Base-by-base conservation (phyloP, 2,329 filamentous ascomycete species). In the Arthrobotrys iridis region DNA sequence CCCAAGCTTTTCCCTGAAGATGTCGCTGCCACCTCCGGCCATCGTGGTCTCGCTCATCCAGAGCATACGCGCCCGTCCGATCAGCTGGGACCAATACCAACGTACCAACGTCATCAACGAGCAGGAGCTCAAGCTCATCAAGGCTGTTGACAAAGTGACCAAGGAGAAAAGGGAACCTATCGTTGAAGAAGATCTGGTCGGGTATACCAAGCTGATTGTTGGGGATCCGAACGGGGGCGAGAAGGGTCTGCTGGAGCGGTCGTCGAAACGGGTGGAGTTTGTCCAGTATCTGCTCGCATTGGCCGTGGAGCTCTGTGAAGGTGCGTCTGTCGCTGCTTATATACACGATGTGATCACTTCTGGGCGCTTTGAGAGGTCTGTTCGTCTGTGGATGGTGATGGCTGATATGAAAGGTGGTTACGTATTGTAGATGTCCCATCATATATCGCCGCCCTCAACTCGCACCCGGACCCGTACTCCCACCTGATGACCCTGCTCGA, bases 1-100 rank as follows among this genome's bases (percentile, higher is more conserved):
- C 10, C 58, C n/a, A 15, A 5, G 18, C 7, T n/a, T 30, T 8
- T n/a, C n/a, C n/a, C n/a, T 18, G 30, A 40, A 22, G 30, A 76
- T 71, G 72, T 70, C 72, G 20, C 59, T 76, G 1, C 65, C 72
- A 22, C 72, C 65, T 2, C 72, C 72, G 10, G 50, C 72, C 15
- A 52, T 66, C 65, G 59, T 76, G 24, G 50, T 65, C 41, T 70
- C 72, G 45, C 59, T 76, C 26, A 76, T 66, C 41, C 60, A 70
- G 65, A 98, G 98, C 86, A 97, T 98, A 82, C 92, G 95, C 81
- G 91, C 92, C 81, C 89, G 95, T 79, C 93, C 93, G 78, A 97
- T 99, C 84, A 93, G 94, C 71, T 99, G 95, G 95, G 94, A 98
- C 83, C 94, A 94, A 80, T 93, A 94, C 80, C 93, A 96, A 79